A percentile compares a stretch with the other conserved stretches of the same genome.
Conservation (phyloP, 768 basidiomycete genomes). For the Boletus tomentosulus region DNA sequence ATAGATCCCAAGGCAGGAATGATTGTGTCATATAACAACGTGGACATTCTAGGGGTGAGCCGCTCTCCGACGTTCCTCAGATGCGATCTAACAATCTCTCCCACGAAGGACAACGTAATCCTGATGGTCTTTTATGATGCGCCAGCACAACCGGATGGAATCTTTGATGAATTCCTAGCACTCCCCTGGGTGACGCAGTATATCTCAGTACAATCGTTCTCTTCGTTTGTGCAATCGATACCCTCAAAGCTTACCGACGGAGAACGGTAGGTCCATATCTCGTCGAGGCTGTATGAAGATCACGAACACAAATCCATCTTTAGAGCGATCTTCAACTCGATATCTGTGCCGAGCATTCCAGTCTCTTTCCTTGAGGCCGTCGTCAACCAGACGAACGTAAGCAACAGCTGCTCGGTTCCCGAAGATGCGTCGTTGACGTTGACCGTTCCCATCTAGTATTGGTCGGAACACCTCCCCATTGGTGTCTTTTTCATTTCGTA, state of each 20-base stretch:
- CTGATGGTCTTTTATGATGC: conserved; percentile 54
- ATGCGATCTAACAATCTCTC: background rate
- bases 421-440: background rate
- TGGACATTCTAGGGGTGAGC: background rate
- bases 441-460: conserved; percentile 2
- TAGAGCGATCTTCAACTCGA: conserved; percentile 7
- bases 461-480: conserved; percentile 1
- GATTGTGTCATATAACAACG: conserved; percentile 38
- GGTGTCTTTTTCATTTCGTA: conserved; percentile 9
- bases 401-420: background rate
- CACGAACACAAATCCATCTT: background rate
- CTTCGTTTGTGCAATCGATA: conserved; percentile 8
- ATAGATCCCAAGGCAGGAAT: conserved; percentile 25
- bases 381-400: conserved; percentile 15
- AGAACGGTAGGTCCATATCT: background rate
- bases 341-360: conserved; percentile 4
- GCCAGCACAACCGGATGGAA: conserved; percentile 20
- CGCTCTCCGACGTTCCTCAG: background rate
- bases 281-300: background rate
- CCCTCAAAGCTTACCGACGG: background rate
- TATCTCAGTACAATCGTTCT: conserved; percentile 14
- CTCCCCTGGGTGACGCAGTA: conserved; percentile 7
- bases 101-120: conserved; percentile 13
- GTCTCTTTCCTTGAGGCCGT: conserved; percentile 15
- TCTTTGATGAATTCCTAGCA: conserved; percentile 25